Evolutionary conservation across 2,329 filamentous ascomycete species (phyloP).

Genomic region (Stromatinia cepivora): DNA sequence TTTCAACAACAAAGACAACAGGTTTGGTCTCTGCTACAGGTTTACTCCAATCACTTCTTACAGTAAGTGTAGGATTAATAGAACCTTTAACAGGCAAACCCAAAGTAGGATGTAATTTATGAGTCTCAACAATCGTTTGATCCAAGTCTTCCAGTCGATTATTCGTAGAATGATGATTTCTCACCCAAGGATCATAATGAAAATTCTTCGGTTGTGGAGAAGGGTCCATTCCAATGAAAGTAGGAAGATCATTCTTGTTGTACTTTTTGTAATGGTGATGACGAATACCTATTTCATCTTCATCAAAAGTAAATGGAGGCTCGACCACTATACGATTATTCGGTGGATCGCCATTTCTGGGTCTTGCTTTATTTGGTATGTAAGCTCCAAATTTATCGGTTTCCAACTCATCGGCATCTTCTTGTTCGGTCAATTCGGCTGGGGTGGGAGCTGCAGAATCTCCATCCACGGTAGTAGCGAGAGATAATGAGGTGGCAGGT

Average conservation of each 20-base stretch:
- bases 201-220: constrained; percentile 36
- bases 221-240: constrained; percentile 35
- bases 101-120: constrained; percentile 34
- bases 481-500: constrained; percentile 19
- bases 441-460: constrained; percentile 31
- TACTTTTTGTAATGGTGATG: constrained; percentile 33
- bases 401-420: constrained; percentile 27
- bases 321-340: constrained; percentile 34
- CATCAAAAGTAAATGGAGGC: constrained; percentile 34
- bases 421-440: constrained; percentile 30
- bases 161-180: constrained; percentile 36
- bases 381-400: constrained; percentile 38
- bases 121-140: constrained; percentile 30
- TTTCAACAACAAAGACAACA: constrained; percentile 19
- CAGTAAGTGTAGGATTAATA: constrained; percentile 29
- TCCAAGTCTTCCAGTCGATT: constrained; percentile 38
- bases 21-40: constrained; percentile 21
- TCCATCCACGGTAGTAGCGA: constrained; percentile 25
- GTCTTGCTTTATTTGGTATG: constrained; percentile 31
- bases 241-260: constrained; percentile 30
- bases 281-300: constrained; percentile 39
- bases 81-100: constrained; percentile 34
- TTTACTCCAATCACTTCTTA: constrained; percentile 23
- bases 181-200: constrained; percentile 36
- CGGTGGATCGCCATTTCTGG: constrained; percentile 33